phyloP scores from a whole-genome alignment of 1,284 basidiomycete species.

The Naganishia albida region DNA sequence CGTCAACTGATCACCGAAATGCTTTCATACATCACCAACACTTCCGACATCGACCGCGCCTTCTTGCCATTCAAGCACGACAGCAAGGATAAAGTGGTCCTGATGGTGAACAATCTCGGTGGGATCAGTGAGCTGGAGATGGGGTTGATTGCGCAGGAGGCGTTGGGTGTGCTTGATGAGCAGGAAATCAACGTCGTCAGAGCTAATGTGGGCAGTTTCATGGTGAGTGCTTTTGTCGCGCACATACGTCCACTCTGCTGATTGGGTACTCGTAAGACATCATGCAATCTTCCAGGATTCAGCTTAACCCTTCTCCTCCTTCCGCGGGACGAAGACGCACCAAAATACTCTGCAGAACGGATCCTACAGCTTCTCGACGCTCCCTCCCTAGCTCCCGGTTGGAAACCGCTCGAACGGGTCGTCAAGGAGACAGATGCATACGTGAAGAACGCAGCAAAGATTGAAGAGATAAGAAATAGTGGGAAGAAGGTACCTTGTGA shows the following conservation, averaged over 20 bases:
- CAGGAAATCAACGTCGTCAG: conserved; percentile 65
- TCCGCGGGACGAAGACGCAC: conserved; percentile 57
- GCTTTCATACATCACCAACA: conserved; percentile 70
- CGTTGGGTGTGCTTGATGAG: conserved; percentile 60
- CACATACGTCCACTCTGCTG: neutral
- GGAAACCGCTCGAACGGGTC: conserved; percentile 61
- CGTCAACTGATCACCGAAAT: conserved; percentile 70
- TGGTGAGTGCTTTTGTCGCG: conserved; percentile 59
- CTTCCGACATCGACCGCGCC: conserved; percentile 75
- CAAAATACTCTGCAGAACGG: conserved; percentile 54
- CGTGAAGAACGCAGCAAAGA: conserved; percentile 30
- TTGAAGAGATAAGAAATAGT: conserved; percentile 34
- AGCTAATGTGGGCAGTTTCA: conserved; percentile 75
- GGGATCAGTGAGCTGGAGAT: conserved; percentile 85
- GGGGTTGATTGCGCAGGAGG: conserved; percentile 67
- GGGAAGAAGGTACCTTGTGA: conserved; percentile 45
- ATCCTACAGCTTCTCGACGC: conserved; percentile 80
- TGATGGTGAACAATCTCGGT: conserved; percentile 62
- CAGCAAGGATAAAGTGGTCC: conserved; percentile 61
- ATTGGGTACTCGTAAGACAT: conserved; percentile 61
- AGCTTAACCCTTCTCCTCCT: conserved; percentile 83
- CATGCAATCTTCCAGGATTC: conserved; percentile 92
- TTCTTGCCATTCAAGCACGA: conserved; percentile 75
- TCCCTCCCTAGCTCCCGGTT: conserved; percentile 72
- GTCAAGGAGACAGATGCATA: conserved; percentile 15